Base-by-base conservation (phyloP, 306 rosid genomes). In the Morella rubra region DNA sequence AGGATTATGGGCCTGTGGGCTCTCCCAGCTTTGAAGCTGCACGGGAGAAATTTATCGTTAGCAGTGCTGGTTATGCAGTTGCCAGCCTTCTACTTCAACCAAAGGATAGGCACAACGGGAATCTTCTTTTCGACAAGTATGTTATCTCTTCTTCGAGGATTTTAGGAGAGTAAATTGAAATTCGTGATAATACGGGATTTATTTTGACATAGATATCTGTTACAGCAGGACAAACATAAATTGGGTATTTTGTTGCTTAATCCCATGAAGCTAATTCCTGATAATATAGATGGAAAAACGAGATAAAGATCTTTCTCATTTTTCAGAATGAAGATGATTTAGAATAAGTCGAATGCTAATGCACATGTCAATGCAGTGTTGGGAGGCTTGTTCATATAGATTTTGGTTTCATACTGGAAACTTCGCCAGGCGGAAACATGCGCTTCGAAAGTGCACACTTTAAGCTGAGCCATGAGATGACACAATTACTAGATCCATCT, bases 391-490 rank as follows among this genome's bases (percentile, higher is more conserved):
- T 93, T 69, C 98, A 91, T 78, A 92, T 95, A 32, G 99, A 95
- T 83, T 94, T 92, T 15, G 98, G 98, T 77, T 94, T 94, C 87
- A 94, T 94, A 84, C 86, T 95, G 72, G 99, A 95, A 84, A 95
- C 97, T 72, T 95, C 99, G 45, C 99, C 99, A 0, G 98, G 99
- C 79, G 97, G 97, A 56, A 95, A 95, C 77, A 91, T 93, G 98
- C 96, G 97, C 66, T 93, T 93, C 53, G 99, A 95, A 85, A 95
- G 97, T 80, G 99, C 99, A 20, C 97, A 95, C 88, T 95, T 95
- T 78, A 95, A 95, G 88, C 90, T 95, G 76, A 95, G 99, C 91
- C 99, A 95, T 69, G 99, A 95, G 84, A 95, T 95, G 99, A 95
- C 99, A 67, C 99, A 95, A 82, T 82, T 92, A 72, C 89, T 95